Evolutionary conservation across 495 filamentous ascomycete genomes (phyloP).

Genomic region (Penicillium pancosmium): DNA sequence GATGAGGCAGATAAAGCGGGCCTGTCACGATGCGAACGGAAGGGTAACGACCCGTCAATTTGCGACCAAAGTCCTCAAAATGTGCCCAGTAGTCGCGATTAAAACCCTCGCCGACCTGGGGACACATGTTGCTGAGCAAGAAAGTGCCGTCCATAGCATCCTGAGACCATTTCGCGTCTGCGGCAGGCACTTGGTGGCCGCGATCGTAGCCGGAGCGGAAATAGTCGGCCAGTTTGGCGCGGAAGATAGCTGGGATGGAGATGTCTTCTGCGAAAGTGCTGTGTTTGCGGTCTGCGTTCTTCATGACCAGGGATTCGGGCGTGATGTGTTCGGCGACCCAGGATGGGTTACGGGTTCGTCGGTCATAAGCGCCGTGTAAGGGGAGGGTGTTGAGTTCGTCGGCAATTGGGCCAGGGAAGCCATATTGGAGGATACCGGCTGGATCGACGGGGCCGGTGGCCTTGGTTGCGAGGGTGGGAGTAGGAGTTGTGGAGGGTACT

Average conservation of each 20-base stretch:
- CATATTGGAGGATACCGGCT: constrained; percentile 90
- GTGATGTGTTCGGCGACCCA: constrained; percentile 99
- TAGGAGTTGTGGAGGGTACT: constrained; percentile 34
- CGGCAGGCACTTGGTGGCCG: constrained; percentile 86
- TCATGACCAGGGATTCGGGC: constrained; percentile 72
- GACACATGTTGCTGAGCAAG: constrained; percentile 91
- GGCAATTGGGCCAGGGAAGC: constrained; percentile 87
- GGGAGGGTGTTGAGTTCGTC: constrained; percentile 76
- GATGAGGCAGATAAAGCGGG: constrained; percentile 85
- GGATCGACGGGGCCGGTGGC: constrained; percentile 70
- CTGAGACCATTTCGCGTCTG: constrained; percentile 95
- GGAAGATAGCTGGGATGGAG: constrained; percentile 80
- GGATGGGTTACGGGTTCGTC: constrained; percentile 85
- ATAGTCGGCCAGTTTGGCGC: constrained; percentile 89
- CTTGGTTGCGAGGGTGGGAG: constrained; percentile 45
- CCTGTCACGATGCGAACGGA: constrained; percentile 91
- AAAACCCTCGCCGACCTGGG: constrained; percentile 96
- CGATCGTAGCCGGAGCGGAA: constrained; percentile 81
- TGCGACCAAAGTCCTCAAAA: constrained; percentile 94
- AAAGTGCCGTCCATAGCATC: constrained; percentile 94
- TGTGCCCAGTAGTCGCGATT: constrained; percentile 99
- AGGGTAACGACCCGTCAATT: constrained; percentile 79
- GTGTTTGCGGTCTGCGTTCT: constrained; percentile 82
- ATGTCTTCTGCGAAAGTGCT: constrained; percentile 81
- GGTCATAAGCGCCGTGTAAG: constrained; percentile 85